Evolutionary conservation across 2,329 filamentous ascomycete genomes (phyloP).

Genomic region (Fusarium sp.): DNA sequence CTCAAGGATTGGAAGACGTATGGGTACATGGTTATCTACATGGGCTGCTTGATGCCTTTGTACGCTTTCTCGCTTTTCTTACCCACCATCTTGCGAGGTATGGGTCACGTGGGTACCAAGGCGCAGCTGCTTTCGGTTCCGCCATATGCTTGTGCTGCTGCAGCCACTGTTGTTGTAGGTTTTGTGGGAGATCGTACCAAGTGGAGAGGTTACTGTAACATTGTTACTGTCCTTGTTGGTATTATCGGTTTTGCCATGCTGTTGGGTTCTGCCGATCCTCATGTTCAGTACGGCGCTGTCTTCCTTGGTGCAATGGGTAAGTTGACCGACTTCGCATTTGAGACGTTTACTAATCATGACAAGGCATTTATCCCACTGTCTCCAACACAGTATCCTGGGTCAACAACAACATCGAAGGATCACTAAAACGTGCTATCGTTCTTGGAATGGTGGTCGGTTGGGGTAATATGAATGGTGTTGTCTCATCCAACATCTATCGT

Average conservation of each 20-base stretch:
- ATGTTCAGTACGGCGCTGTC: conserved; percentile 73
- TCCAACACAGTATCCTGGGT: conserved; percentile 78
- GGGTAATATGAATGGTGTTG: conserved; percentile 80
- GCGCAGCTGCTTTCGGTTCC: conserved; percentile 69
- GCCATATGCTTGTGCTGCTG: conserved; percentile 69
- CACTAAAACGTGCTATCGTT: conserved; percentile 74
- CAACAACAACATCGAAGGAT: conserved; percentile 73
- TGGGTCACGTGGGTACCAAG: conserved; percentile 51
- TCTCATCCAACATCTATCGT: conserved; percentile 70
- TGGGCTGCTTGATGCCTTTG: conserved; percentile 61
- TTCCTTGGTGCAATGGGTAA: conserved; percentile 69
- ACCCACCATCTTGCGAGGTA: conserved; percentile 64
- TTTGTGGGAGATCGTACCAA: conserved; percentile 73
- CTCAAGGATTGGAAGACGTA: conserved; percentile 81
- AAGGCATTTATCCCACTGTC: conserved; percentile 78
- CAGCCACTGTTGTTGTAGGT: conserved; percentile 71
- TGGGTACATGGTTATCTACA: conserved; percentile 60
- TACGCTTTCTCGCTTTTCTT: conserved; percentile 66
- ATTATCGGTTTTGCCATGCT: conserved; percentile 76
- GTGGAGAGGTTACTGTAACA: conserved; percentile 74
- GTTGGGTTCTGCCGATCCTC: conserved; percentile 62
- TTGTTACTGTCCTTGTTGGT: conserved; percentile 68
- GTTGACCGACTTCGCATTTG: accelerated
- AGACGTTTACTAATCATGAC: not conserved
- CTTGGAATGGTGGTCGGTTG: conserved; percentile 80